These are phyloP conservation scores for Lodderomyces elongisporus DNA, from an alignment of 1,139 yeast genomes.

Conservation along the genomic window DNA sequence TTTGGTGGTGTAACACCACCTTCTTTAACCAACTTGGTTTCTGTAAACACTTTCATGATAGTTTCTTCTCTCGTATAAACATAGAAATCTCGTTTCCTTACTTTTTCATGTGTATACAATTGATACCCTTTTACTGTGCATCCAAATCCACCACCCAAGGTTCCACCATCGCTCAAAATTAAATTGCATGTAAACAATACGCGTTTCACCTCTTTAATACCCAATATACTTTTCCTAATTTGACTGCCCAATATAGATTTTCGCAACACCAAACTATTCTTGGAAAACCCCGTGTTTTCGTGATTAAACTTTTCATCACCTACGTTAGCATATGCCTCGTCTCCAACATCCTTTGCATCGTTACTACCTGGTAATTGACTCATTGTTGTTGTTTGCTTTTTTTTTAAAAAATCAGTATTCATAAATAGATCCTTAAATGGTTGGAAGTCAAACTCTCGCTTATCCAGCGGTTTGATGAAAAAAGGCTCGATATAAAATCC, in stretches of 20 bases:
- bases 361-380: not conserved
- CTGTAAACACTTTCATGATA: conserved; percentile 50
- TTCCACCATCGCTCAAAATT: conserved; percentile 35
- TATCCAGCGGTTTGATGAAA: conserved; percentile 34
- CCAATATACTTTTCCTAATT: conserved; percentile 38
- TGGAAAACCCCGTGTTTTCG: conserved; percentile 2
- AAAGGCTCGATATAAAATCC: conserved; percentile 59
- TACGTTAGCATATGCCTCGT: not conserved
- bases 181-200: conserved; percentile 59
- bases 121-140: conserved; percentile 72
- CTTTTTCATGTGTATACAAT: conserved; percentile 51
- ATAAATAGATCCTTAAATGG: conserved; percentile 55
- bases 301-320: conserved; percentile 1
- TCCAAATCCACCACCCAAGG: conserved; percentile 43
- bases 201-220: conserved; percentile 59
- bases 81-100: conserved; percentile 28
- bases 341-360: not conserved
- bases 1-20: conserved; percentile 6
- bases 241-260: conserved; percentile 11
- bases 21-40: conserved; percentile 25
- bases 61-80: conserved; percentile 40
- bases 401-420: conserved; percentile 33
- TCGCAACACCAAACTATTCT: conserved; percentile 9
- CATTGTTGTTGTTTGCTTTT: conserved; percentile 6
- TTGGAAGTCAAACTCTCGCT: conserved; percentile 41